A percentile compares a stretch with the other conserved stretches of the same genome.
Evolutionary conservation across 2,329 filamentous ascomycete species (phyloP).

Genomic region (Penicillium sclerotigenum): DNA sequence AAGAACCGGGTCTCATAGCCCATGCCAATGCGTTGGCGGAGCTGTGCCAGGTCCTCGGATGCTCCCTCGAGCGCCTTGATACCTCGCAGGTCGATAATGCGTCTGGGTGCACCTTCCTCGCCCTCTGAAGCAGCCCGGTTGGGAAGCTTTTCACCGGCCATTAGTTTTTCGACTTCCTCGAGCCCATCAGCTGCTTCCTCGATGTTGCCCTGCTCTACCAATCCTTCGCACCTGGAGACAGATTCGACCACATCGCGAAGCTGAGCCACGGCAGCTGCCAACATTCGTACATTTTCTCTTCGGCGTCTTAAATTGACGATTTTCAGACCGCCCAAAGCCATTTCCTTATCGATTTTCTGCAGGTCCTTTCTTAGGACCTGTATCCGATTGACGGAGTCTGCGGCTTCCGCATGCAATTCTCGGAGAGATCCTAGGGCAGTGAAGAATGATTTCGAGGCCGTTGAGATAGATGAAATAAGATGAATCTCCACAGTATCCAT

Average conservation of each 20-base stretch:
- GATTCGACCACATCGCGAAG: conserved; percentile 73
- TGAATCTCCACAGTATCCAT: conserved; percentile 99
- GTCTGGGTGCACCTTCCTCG: conserved; percentile 27
- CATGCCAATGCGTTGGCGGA: conserved; percentile 79
- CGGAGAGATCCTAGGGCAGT: conserved; percentile 86
- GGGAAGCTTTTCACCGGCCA: conserved; percentile 65
- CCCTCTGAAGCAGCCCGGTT: conserved; percentile 27
- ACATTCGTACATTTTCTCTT: conserved; percentile 76
- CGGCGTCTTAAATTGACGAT: conserved; percentile 79
- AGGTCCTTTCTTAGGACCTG: conserved; percentile 76
- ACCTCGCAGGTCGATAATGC: conserved; percentile 67
- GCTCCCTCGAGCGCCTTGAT: conserved; percentile 79
- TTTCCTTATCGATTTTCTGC: conserved; percentile 75
- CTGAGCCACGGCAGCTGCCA: conserved; percentile 80
- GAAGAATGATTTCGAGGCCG: conserved; percentile 93
- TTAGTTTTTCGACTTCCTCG: conserved; percentile 72
- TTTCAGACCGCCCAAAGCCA: conserved; percentile 79
- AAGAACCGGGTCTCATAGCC: conserved; percentile 81
- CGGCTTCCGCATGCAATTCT: conserved; percentile 86
- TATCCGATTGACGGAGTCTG: conserved; percentile 85
- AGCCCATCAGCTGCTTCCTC: conserved; percentile 76
- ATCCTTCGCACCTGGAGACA: conserved; percentile 70
- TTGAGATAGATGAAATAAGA: conserved; percentile 91
- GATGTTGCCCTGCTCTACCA: conserved; percentile 80
- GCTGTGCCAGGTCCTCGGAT: conserved; percentile 68